Conservation (phyloP, 2,329 filamentous ascomycete genomes). For the Fusarium tuaranense region DNA sequence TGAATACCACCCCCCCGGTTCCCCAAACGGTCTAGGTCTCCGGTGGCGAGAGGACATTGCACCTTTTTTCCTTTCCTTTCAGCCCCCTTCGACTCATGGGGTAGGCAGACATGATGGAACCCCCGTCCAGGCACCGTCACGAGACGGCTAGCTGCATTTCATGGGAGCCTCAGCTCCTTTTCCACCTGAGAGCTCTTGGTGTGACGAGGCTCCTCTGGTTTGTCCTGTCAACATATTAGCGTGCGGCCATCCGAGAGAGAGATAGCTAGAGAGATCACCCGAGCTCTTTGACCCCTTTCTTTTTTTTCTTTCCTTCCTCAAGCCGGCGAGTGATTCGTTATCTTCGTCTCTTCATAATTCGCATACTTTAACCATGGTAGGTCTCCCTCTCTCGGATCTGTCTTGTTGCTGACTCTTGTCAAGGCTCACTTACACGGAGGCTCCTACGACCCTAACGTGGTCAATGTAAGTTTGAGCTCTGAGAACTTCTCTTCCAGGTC, state of each 20-base stretch:
- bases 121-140: background rate
- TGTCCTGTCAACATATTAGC: constrained; percentile 31
- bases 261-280: constrained; percentile 2
- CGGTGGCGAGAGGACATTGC: constrained; percentile 24
- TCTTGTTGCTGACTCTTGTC: background rate
- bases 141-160: constrained; percentile 7
- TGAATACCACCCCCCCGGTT: background rate
- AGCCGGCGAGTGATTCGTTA: background rate
- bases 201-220: background rate
- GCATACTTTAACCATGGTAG: constrained; percentile 40
- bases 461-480: constrained; percentile 15
- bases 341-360: background rate
- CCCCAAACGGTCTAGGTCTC: constrained; percentile 20
- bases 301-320: background rate
- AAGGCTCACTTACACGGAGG: constrained; percentile 43
- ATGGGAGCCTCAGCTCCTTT: constrained; percentile 24
- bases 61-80: background rate
- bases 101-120: background rate
- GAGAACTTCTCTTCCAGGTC: background rate
- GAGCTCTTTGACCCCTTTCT: background rate
- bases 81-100: background rate
- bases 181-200: constrained; percentile 5
- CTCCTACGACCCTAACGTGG: constrained; percentile 38
- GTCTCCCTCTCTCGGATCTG: background rate
- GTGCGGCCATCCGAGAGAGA: constrained; percentile 2